These are phyloP conservation scores for Crassisporium funariophilum DNA, from an alignment of 768 basidiomycete genomes.

Conservation along the genomic window DNA sequence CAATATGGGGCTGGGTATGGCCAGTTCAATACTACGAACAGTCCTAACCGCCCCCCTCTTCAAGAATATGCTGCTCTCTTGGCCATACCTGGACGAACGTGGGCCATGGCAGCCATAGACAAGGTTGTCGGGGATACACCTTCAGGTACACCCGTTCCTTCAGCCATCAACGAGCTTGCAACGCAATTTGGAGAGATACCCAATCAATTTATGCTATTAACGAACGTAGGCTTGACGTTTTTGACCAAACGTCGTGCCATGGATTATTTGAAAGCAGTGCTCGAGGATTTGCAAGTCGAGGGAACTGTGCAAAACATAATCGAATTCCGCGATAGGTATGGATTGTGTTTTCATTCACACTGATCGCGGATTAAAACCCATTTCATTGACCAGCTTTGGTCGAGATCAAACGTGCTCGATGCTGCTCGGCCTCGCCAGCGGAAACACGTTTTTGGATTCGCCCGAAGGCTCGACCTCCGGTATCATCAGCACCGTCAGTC, in stretches of 20 bases:
- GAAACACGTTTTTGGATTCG: conserved; percentile 76
- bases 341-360: not conserved
- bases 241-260: conserved; percentile 80
- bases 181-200: conserved; percentile 76
- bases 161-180: conserved; percentile 77
- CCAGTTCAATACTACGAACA: conserved; percentile 38
- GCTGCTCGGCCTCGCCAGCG: conserved; percentile 83
- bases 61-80: conserved; percentile 78
- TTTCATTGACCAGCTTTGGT: conserved; percentile 64
- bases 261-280: conserved; percentile 79
- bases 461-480: conserved; percentile 49
- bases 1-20: conserved; percentile 36
- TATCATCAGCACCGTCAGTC: conserved; percentile 50
- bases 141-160: conserved; percentile 49
- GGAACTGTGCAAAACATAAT: conserved; percentile 77
- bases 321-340: conserved; percentile 79
- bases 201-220: conserved; percentile 84
- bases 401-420: conserved; percentile 92
- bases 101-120: conserved; percentile 73
- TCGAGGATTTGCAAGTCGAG: conserved; percentile 82
- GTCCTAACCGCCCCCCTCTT: conserved; percentile 57
- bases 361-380: conserved; percentile 7
- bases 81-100: conserved; percentile 80
- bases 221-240: conserved; percentile 83
- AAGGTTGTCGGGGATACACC: conserved; percentile 29